Evolutionary conservation across 805 yeast species (phyloP).

Genomic region (Saccharomycopsis lassenensis): DNA sequence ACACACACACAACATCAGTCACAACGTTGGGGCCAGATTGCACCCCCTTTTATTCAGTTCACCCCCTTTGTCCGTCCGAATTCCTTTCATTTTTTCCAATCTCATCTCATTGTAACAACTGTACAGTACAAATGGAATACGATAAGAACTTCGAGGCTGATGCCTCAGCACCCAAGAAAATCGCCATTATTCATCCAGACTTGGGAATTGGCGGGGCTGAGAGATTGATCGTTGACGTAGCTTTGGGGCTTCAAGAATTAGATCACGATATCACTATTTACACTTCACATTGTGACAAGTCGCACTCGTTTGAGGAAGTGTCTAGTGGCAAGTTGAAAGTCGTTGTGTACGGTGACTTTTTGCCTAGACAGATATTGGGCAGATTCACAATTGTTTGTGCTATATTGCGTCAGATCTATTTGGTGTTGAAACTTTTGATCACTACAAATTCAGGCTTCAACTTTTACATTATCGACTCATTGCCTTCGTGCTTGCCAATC

Average conservation of each 20-base stretch:
- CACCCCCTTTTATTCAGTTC: no score
- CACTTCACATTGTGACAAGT: conserved; percentile 83
- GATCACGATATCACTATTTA: conserved; percentile 57
- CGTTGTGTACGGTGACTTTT: conserved; percentile 67
- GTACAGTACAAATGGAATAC: no score
- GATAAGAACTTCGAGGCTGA: neutral
- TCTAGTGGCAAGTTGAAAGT: conserved; percentile 47
- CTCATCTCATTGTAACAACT: no score
- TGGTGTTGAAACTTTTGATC: conserved; percentile 37
- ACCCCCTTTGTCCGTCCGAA: no score
- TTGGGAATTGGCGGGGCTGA: conserved; percentile 98
- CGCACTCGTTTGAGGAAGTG: conserved; percentile 89
- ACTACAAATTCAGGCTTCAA: conserved; percentile 47
- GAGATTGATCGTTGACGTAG: conserved; percentile 92
- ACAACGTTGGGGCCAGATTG: no score
- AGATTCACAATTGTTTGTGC: conserved; percentile 75
- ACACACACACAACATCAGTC: no score
- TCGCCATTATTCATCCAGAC: conserved; percentile 93
- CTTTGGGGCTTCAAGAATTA: conserved; percentile 65
- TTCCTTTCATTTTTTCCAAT: no score
- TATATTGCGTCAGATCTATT: conserved; percentile 65
- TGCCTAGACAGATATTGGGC: conserved; percentile 63
- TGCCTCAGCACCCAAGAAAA: conserved; percentile 26
- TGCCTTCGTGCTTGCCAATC: conserved; percentile 72
- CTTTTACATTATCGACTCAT: conserved; percentile 76